Evolutionary conservation across 2,329 filamentous ascomycete species (phyloP), one percentile per base, ranked within the genome.

Genomic region (Fusarium liriodendri): DNA sequence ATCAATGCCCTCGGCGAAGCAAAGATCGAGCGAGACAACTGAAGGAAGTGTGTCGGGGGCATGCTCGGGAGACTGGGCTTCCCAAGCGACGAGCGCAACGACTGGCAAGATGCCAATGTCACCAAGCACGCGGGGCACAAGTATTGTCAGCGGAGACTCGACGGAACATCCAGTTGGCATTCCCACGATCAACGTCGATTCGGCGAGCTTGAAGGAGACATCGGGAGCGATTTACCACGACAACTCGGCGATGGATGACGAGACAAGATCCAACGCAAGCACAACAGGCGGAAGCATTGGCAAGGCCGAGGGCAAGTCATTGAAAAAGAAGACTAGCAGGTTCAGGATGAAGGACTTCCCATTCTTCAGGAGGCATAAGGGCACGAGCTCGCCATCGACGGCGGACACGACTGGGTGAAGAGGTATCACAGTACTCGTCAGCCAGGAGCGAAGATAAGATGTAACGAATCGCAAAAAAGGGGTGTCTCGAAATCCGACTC

Each of bases 111-210:
- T 91, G 87, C 89, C 90, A 5, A 82, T 91, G 38, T 92, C 90
- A 27, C 90, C 90, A 3, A 92, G 90, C 78, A 92, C 90, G 4
- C 87, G 90, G 77, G 90, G 90, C 42, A 92, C 90, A 20, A 92
- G 90, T 80, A 89, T 92, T 71, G 87, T 90, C 73, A 92, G 90
- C 80, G 86, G 86, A 64, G 89, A 90, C 50, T 90, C 89, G 9
- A 77, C 87, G 63, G 89, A 90, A 55, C 85, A 85, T 20, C 84
- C 85, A 5, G 79, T 82, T 40, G 86, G 85, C 71, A 82, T 87
- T 22, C 85, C 85, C 1, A 80, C 78, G 13, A 75, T 81, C 68
- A 83, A 83, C 25, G 79, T 85, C 29, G 84, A 84, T 3, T 82
- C 82, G 5, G 81, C 84, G 8, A 80, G 79, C 64, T 75, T 80